A percentile compares a stretch with the other conserved stretches of the same genome.
Conservation (phyloP, 441 rosid species). For the Macaranga tanarius region DNA sequence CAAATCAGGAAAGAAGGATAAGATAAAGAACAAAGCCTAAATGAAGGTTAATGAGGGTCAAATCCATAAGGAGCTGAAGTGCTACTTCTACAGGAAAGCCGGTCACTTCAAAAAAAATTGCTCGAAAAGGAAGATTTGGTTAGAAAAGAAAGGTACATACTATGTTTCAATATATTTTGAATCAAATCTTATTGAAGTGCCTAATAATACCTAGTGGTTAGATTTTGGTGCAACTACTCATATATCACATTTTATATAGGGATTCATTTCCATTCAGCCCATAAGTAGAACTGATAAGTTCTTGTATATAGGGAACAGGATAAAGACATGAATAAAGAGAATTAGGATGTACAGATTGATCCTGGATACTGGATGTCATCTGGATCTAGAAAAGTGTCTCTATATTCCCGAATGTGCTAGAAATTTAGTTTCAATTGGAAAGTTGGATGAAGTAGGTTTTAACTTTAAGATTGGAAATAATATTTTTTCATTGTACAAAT, state of each 20-base stretch:
- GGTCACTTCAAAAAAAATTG: too few species aligned
- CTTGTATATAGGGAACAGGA: not conserved
- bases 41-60: too few species aligned
- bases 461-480: not conserved
- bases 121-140: too few species aligned
- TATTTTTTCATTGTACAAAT: not conserved
- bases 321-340: not conserved
- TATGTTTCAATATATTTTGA: too few species aligned
- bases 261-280: not conserved
- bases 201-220: too few species aligned
- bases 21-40: too few species aligned
- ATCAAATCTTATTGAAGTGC: too few species aligned
- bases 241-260: not conserved
- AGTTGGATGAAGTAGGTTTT: not conserved
- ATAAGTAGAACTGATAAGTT: not conserved
- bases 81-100: too few species aligned
- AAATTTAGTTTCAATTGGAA: not conserved
- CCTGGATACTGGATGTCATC: not conserved
- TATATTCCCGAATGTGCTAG: too few species aligned
- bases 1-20: too few species aligned
- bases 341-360: not conserved
- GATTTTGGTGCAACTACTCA: slow-evolving; percentile 18
- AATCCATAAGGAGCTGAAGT: too few species aligned
- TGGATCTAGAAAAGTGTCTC: not conserved
- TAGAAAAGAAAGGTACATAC: too few species aligned